Percentiles rank a stretch among this genome's conserved stretches.
Conservation (phyloP, 164 flowering plant species). For the Stephania yunnanensis region DNA sequence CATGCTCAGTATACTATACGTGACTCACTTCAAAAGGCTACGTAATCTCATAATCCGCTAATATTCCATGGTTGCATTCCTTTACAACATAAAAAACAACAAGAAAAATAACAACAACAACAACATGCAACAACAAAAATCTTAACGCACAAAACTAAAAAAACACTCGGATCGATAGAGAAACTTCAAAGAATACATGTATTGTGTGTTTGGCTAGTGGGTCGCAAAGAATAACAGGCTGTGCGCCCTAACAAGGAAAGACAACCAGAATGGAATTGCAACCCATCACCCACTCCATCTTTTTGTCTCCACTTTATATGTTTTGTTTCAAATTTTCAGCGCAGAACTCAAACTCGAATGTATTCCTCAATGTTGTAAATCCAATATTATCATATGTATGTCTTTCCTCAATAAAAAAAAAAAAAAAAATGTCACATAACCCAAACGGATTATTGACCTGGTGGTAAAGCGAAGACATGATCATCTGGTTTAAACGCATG, state of each 20-base stretch:
- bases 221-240: not conserved
- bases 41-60: too few relatives aligned
- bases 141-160: not conserved
- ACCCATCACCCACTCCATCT: not conserved
- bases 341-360: not conserved
- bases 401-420: too few relatives aligned
- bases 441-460: too few relatives aligned
- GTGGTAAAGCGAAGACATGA: too few relatives aligned
- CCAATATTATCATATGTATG: too few relatives aligned
- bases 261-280: not conserved
- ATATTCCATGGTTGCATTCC: too few relatives aligned
- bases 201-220: not conserved
- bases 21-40: too few relatives aligned
- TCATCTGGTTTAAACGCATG: too few relatives aligned
- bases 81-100: too few relatives aligned
- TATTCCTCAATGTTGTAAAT: not conserved
- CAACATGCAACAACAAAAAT: not conserved
- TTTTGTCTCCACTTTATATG: not conserved
- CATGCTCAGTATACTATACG: too few relatives aligned
- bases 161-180: not conserved
- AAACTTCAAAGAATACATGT: not conserved
- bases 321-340: not conserved
- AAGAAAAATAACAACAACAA: too few relatives aligned
- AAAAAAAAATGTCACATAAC: too few relatives aligned
- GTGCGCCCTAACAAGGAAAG: slow-evolving; percentile 1